These are phyloP conservation scores for Termitomyces heimii DNA, from an alignment of 768 basidiomycete species.

Conservation along the genomic window DNA sequence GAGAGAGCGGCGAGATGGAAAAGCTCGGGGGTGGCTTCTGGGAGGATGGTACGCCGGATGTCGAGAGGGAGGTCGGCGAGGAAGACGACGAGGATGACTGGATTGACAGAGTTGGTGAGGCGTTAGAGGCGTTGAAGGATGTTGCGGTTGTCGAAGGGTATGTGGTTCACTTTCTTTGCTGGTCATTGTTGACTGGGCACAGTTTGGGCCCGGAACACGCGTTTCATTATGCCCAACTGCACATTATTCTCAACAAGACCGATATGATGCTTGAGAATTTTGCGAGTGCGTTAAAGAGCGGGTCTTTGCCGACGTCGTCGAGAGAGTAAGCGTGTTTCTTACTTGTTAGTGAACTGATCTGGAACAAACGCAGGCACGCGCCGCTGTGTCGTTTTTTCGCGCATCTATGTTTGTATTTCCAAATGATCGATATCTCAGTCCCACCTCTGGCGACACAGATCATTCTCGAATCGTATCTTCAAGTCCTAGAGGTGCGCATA, in stretches of 20 bases:
- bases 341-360: neutral
- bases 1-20: conserved; percentile 63
- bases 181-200: conserved; percentile 15
- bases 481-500: conserved; percentile 70
- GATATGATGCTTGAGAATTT: conserved; percentile 65
- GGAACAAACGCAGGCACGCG: conserved; percentile 41
- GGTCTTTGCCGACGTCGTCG: conserved; percentile 39
- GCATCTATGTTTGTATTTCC: conserved; percentile 85
- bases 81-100: conserved; percentile 32
- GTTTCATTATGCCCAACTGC: conserved; percentile 78
- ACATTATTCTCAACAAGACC: conserved; percentile 70
- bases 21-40: conserved; percentile 75
- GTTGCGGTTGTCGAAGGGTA: conserved; percentile 64
- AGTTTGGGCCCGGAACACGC: conserved; percentile 56
- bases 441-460: conserved; percentile 72
- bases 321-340: conserved; percentile 42
- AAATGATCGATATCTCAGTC: conserved; percentile 70
- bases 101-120: conserved; percentile 55
- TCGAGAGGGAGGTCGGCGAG: conserved; percentile 36
- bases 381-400: conserved; percentile 87
- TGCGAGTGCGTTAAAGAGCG: conserved; percentile 48
- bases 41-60: conserved; percentile 52
- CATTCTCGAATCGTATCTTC: conserved; percentile 85
- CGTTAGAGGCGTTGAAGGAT: conserved; percentile 52
- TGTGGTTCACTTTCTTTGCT: conserved; percentile 16